phyloP scores from a whole-genome alignment of 2,329 filamentous ascomycete genomes.

The Aspergillus uvarum region DNA sequence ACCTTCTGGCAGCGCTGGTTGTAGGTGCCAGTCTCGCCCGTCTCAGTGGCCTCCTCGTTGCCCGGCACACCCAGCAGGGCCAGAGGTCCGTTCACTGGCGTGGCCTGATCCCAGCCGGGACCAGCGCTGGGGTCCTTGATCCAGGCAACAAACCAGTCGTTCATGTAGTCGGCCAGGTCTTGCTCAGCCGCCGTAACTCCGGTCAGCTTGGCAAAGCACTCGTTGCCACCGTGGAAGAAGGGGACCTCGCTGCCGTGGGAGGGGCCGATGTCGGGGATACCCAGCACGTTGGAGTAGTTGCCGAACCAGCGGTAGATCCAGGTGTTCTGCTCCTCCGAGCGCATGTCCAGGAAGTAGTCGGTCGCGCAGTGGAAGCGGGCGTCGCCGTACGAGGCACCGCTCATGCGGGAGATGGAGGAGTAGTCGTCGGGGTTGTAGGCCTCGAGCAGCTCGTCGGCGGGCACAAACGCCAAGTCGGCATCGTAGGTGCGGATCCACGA shows the following conservation, averaged over 20 bases:
- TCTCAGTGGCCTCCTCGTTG: conserved; percentile 18
- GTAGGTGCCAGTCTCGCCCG: conserved; percentile 18
- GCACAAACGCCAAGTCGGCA: conserved; percentile 22
- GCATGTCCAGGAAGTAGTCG: conserved; percentile 21
- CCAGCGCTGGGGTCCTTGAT: conserved; percentile 22
- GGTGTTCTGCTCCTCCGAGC: conserved; percentile 19
- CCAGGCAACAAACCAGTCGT: conserved; percentile 25
- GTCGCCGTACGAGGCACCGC: conserved; percentile 24
- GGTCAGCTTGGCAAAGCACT: conserved; percentile 20
- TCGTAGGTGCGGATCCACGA: conserved; percentile 24
- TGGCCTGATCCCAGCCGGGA: conserved; percentile 19
- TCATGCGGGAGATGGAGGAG: conserved; percentile 20
- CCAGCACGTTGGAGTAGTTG: conserved; percentile 22
- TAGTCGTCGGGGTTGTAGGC: conserved; percentile 20
- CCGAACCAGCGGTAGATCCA: conserved; percentile 28
- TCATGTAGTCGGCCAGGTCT: conserved; percentile 22
- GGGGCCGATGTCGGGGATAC: conserved; percentile 15
- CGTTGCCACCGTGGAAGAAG: conserved; percentile 27
- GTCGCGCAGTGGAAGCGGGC: conserved; percentile 25
- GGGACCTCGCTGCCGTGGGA: conserved; percentile 25
- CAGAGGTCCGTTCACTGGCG: conserved; percentile 18
- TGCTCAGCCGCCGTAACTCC: conserved; percentile 20
- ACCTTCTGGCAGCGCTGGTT: conserved; percentile 23
- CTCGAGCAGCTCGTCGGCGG: conserved; percentile 14
- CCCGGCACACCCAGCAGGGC: conserved; percentile 21